Evolutionary conservation across 139 green algal species (phyloP).

Genomic region (Picochlorum sp.): DNA sequence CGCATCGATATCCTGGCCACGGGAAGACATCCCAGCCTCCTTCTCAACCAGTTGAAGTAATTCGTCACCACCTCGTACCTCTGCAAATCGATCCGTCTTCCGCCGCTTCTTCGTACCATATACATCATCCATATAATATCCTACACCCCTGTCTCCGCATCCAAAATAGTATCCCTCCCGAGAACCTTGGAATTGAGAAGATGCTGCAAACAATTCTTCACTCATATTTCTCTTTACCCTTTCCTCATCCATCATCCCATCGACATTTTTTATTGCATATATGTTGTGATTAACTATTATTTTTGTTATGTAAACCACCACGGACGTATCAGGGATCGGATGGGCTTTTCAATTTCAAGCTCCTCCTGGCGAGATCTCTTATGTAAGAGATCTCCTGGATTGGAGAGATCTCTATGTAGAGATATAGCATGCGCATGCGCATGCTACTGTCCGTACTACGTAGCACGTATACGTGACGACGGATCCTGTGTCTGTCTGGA

Average conservation of each 20-base stretch:
- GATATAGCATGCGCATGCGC: too few relatives aligned
- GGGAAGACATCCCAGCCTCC: neutral
- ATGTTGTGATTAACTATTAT: too few relatives aligned
- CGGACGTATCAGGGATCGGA: too few relatives aligned
- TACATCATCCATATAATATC: slow-evolving; percentile 33
- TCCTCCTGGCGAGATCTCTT: too few relatives aligned
- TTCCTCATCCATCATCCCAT: too few relatives aligned
- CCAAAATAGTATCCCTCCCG: slow-evolving; percentile 62
- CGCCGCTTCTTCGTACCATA: neutral
- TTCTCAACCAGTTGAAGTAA: slow-evolving; percentile 4
- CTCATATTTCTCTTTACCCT: neutral
- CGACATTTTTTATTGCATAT: too few relatives aligned
- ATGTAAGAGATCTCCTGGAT: too few relatives aligned
- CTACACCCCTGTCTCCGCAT: slow-evolving; percentile 39
- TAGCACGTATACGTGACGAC: too few relatives aligned
- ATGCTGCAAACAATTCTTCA: slow-evolving; percentile 29
- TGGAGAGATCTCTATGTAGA: too few relatives aligned
- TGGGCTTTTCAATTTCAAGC: too few relatives aligned
- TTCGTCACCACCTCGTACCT: neutral
- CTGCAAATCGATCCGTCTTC: neutral
- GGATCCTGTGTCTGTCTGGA: neutral
- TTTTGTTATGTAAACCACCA: too few relatives aligned
- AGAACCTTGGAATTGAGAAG: slow-evolving; percentile 29
- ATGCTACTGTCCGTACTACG: slow-evolving; percentile 2
- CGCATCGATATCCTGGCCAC: slow-evolving; percentile 41